Evolutionary conservation across 768 basidiomycete genomes (phyloP), one percentile per base, ranked within the genome.

Genomic region (Strobilomyces dryophilus): DNA sequence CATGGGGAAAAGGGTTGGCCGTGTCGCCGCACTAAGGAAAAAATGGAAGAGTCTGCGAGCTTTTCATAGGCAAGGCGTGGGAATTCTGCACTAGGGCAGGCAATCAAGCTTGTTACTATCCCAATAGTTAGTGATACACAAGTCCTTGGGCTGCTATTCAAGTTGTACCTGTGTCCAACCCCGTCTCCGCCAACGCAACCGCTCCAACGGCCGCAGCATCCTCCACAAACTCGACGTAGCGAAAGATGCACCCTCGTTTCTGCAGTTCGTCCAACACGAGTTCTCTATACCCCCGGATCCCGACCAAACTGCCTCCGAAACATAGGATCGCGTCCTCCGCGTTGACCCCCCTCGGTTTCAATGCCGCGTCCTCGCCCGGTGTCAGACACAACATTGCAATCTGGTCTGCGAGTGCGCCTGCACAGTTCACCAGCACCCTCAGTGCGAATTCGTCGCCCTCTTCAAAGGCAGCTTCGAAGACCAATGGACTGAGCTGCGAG

Each of bases 1-100:
- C 89, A 87, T 81, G 81, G 88, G 89, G 84, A 86, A 87, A 87
- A 72, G 66, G 68, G 60, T 77, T 79, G 78, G 81, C 82, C 83
- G 85, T 83, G 89, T 76, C 75, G 89, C 89, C 89, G 89, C 89
- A 91, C 89, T 76, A 73, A 71, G 64, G 70, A 66, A 55, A 59
- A 37, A 45, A 34, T 8, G 21, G 43, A 26, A 9, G 12, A 0
- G 4, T 17, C 24, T 1, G 10, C n/a, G 15, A 12, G 20, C 8
- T 12, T 45, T 56, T 54, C 20, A 55, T 53, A 49, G 12, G 10
- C 31, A 45, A 0, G 10, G 35, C 50, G 60, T 64, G 62, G 34
- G 57, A 61, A 61, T 40, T 53, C 56, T n/a, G 12, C 41, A 36
- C 52, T 66, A 62, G 56, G 56, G 58, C 49, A 64, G 58, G 66